Percentiles rank a stretch among this genome's conserved stretches.
These are phyloP conservation scores for Sphaceloma murrayae DNA, from an alignment of 2,329 filamentous ascomycete species.

Conservation along the genomic window DNA sequence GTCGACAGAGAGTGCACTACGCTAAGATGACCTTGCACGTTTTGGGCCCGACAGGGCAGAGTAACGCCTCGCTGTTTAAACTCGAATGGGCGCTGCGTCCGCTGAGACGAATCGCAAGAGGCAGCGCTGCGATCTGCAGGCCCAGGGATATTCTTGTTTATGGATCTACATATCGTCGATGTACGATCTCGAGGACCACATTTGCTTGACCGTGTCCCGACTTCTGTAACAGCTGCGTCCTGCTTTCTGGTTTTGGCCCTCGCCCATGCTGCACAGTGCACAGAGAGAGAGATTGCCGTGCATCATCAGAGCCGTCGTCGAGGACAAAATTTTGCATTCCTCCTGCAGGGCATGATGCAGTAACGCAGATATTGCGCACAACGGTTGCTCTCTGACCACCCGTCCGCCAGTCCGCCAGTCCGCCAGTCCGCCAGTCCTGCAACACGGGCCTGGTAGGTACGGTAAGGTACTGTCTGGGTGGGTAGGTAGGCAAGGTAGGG, in stretches of 20 bases:
- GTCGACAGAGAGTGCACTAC: neutral
- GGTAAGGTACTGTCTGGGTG: no score
- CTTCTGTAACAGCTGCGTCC: neutral
- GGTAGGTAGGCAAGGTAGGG: neutral
- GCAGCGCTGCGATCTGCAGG: conserved; percentile 14
- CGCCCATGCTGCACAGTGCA: no score
- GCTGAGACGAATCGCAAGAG: neutral
- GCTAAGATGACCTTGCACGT: conserved; percentile 7
- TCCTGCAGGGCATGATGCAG: conserved; percentile 13
- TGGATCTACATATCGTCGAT: conserved; percentile 16
- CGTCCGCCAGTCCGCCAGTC: conserved; percentile 6
- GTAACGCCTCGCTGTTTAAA: conserved; percentile 1
- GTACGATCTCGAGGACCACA: conserved; percentile 13
- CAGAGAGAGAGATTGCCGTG: neutral
- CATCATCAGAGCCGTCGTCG: conserved; percentile 6
- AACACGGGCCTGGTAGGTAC: no score
- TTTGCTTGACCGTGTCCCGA: conserved; percentile 2
- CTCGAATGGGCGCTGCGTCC: neutral
- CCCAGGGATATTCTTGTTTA: conserved; percentile 16
- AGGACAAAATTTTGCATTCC: neutral
- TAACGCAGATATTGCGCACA: conserved; percentile 15
- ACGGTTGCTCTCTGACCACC: conserved; percentile 14
- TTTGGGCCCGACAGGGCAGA: conserved; percentile 5
- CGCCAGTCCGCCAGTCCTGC: no score
- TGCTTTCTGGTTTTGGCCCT: conserved; percentile 8